phyloP scores from a whole-genome alignment of 1,284 basidiomycete genomes.

The Cryptococcus sp. region DNA sequence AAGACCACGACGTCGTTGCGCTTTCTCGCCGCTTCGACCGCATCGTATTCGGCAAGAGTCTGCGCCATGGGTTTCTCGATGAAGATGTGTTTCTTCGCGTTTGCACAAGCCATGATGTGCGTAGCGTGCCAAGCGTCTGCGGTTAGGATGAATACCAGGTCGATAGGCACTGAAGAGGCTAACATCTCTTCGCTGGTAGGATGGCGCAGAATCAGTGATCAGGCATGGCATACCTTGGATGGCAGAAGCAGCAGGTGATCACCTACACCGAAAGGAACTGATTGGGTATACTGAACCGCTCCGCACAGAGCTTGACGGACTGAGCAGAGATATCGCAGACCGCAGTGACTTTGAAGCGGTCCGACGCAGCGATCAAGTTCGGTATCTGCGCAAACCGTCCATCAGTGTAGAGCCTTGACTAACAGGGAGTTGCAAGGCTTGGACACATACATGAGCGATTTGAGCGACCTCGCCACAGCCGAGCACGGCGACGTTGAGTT shows the following conservation, averaged over 20 bases:
- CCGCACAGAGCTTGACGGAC: conserved; percentile 24
- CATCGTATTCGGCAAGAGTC: conserved; percentile 38
- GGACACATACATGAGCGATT: conserved; percentile 24
- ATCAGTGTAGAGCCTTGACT: neutral
- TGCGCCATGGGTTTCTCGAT: conserved; percentile 52
- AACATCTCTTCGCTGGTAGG: conserved; percentile 21
- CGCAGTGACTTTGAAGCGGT: conserved; percentile 26
- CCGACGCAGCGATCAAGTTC: conserved; percentile 21
- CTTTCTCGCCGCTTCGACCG: conserved; percentile 38
- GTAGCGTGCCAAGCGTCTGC: conserved; percentile 24
- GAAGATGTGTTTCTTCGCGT: conserved; percentile 44
- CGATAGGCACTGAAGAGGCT: conserved; percentile 21
- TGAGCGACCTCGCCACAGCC: conserved; percentile 37
- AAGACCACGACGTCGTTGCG: conserved; percentile 40
- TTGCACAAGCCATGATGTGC: conserved; percentile 30
- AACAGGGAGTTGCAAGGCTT: neutral
- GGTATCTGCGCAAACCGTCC: conserved; percentile 17
- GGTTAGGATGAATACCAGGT: conserved; percentile 29
- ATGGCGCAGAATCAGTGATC: neutral
- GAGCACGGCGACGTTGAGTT: conserved; percentile 29
- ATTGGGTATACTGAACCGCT: conserved; percentile 19
- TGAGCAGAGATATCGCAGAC: conserved; percentile 29
- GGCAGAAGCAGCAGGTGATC: neutral
- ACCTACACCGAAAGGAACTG: conserved; percentile 25
- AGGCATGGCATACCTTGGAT: neutral